A percentile compares a stretch with the other conserved stretches of the same genome.
These are phyloP conservation scores for Zelonia costaricensis DNA, from an alignment of 208 protist genomes.

Conservation along the genomic window DNA sequence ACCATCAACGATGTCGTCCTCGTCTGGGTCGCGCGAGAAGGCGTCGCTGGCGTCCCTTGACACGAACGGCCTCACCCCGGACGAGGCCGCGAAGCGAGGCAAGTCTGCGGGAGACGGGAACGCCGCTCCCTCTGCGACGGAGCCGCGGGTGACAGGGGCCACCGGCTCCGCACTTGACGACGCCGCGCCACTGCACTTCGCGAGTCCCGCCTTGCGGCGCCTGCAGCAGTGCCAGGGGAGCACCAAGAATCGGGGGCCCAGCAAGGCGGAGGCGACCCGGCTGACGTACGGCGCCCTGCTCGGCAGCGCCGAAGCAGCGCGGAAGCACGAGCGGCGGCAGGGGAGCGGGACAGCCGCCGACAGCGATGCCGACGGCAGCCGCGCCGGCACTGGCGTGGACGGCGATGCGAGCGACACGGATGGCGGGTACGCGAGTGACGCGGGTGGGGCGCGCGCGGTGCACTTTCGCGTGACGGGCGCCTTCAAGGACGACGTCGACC, in stretches of 20 bases:
- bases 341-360: background rate
- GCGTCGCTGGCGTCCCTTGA: constrained; percentile 19
- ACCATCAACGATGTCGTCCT: background rate
- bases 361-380: background rate
- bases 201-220: constrained; percentile 7
- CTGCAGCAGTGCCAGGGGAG: background rate
- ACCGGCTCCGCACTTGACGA: background rate
- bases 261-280: background rate
- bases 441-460: constrained; percentile 9
- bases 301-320: background rate
- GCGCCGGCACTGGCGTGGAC: background rate
- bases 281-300: background rate
- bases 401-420: no score
- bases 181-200: constrained; percentile 7
- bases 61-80: constrained; percentile 21
- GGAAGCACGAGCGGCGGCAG: background rate
- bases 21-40: constrained; percentile 1
- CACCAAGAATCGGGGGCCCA: constrained; percentile 9
- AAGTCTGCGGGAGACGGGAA: no score
- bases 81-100: constrained; percentile 3
- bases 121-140: no score
- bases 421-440: no score
- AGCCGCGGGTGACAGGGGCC: no score
- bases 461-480: constrained; percentile 28
- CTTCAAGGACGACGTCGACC: constrained; percentile 17